Percentiles rank a stretch among this genome's conserved stretches.
phyloP scores from a whole-genome alignment of 768 basidiomycete genomes.

The Macrolepiota dolichaula region DNA sequence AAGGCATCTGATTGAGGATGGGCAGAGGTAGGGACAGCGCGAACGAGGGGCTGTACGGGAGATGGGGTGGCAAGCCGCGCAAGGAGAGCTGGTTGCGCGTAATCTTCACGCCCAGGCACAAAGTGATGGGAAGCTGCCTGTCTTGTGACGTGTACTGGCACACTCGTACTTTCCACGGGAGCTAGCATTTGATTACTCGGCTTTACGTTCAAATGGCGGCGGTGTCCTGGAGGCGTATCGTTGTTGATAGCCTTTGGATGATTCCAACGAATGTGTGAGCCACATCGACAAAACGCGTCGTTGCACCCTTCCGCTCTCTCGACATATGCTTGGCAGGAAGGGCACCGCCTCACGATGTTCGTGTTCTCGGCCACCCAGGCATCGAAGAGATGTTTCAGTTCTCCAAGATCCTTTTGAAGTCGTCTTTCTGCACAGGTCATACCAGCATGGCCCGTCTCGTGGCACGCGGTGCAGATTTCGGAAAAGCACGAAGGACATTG shows the following conservation, averaged over 20 bases:
- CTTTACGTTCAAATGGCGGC: background rate
- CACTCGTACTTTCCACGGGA: slow-evolving; percentile 2
- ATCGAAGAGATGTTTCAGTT: slow-evolving; percentile 39
- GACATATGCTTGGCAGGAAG: slow-evolving; percentile 40
- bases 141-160: background rate
- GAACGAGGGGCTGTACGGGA: background rate
- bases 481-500: slow-evolving; percentile 53
- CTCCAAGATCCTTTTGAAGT: slow-evolving; percentile 29
- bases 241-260: slow-evolving; percentile 15
- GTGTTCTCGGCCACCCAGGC: slow-evolving; percentile 34
- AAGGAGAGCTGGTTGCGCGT: background rate
- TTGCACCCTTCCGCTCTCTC: slow-evolving; percentile 54
- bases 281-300: slow-evolving; percentile 50
- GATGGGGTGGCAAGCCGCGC: background rate
- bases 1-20: background rate
- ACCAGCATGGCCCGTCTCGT: slow-evolving; percentile 47
- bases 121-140: slow-evolving; percentile 2
- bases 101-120: background rate
- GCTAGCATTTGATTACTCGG: background rate
- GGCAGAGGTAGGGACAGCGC: background rate
- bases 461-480: slow-evolving; percentile 45
- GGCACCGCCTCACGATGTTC: slow-evolving; percentile 43
- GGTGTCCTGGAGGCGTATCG: slow-evolving; percentile 13
- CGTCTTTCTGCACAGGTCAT: slow-evolving; percentile 43
- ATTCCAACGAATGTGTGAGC: slow-evolving; percentile 33